These are phyloP conservation scores for Phlebiopsis gigantea DNA, from an alignment of 768 basidiomycete genomes.

Conservation along the genomic window DNA sequence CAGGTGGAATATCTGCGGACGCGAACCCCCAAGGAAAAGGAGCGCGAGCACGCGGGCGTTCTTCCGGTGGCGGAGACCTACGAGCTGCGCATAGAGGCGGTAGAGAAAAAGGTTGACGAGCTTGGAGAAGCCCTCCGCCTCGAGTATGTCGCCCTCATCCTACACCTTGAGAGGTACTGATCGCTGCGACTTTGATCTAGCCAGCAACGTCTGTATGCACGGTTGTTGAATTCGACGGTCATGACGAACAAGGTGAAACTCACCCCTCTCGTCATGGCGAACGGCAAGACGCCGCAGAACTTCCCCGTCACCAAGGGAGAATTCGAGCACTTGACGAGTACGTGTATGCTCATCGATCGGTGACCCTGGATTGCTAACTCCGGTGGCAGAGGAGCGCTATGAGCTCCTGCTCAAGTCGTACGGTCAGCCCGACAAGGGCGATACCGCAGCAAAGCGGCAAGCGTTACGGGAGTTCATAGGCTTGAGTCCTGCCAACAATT, in stretches of 20 bases:
- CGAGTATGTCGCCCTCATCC: constrained; percentile 25
- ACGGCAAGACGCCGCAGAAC: constrained; percentile 31
- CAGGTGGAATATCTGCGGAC: constrained; percentile 16
- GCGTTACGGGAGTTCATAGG: constrained; percentile 33
- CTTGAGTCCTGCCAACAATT: constrained; percentile 21
- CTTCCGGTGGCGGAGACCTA: constrained; percentile 10
- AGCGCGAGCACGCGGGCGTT: constrained; percentile 4
- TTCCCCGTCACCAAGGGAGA: constrained; percentile 37
- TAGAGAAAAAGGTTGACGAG: constrained; percentile 33
- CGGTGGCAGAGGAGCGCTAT: constrained; percentile 35
- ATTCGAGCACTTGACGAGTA: constrained; percentile 43
- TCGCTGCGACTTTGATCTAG: constrained; percentile 15
- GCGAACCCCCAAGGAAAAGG: neutral
- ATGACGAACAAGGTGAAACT: constrained; percentile 29
- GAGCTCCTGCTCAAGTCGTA: constrained; percentile 32
- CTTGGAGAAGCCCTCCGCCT: constrained; percentile 27
- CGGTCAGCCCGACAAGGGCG: constrained; percentile 30
- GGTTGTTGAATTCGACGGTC: constrained; percentile 31
- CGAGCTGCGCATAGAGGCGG: constrained; percentile 25
- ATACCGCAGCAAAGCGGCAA: constrained; percentile 35
- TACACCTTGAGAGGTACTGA: neutral
- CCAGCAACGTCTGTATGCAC: constrained; percentile 32
- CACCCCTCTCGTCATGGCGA: constrained; percentile 25
- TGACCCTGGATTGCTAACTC: neutral
- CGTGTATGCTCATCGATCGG: constrained; percentile 8